Percentiles rank a stretch among this genome's conserved stretches.
These are phyloP conservation scores for Calonectria hongkongensis DNA, from an alignment of 2,329 filamentous ascomycete species.

Conservation along the genomic window DNA sequence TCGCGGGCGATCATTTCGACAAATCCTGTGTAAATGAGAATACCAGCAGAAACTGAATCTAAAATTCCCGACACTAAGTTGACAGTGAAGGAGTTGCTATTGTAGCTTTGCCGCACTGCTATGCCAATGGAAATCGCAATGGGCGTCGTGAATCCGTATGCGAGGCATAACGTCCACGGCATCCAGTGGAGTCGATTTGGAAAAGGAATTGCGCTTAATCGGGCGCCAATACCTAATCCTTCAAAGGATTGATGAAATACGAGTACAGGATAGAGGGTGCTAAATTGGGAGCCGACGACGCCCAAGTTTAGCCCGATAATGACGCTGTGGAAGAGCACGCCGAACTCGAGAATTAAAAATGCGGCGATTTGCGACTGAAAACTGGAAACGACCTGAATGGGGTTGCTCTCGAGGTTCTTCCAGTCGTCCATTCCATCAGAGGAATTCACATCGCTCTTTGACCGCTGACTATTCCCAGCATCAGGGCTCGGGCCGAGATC, in stretches of 20 bases:
- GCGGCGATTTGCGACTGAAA: slow-evolving; percentile 62
- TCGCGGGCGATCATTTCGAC: slow-evolving; percentile 94
- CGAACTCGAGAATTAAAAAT: slow-evolving; percentile 72
- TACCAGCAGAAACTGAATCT: slow-evolving; percentile 88
- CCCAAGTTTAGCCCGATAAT: slow-evolving; percentile 79
- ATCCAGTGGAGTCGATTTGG: slow-evolving; percentile 62
- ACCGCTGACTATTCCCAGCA: too few species aligned
- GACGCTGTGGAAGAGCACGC: slow-evolving; percentile 78
- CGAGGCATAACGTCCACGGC: slow-evolving; percentile 68
- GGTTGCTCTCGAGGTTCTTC: slow-evolving; percentile 9
- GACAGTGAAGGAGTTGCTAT: slow-evolving; percentile 52
- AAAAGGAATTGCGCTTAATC: slow-evolving; percentile 71
- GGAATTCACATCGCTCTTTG: neutral
- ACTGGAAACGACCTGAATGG: neutral
- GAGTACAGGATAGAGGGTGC: slow-evolving; percentile 75
- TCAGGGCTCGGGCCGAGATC: neutral
- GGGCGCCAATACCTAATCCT: slow-evolving; percentile 76
- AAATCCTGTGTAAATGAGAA: slow-evolving; percentile 90
- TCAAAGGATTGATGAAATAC: slow-evolving; percentile 80
- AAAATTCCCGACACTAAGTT: slow-evolving; percentile 88
- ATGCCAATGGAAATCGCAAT: slow-evolving; percentile 70
- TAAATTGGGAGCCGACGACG: slow-evolving; percentile 74
- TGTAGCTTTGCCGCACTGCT: slow-evolving; percentile 60
- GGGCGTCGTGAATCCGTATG: slow-evolving; percentile 72
- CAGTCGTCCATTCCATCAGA: slow-evolving; percentile 22